Percentiles rank a stretch among this genome's conserved stretches.
Evolutionary conservation across 2,329 filamentous ascomycete genomes (phyloP).

Genomic region (Fusarium sp.): DNA sequence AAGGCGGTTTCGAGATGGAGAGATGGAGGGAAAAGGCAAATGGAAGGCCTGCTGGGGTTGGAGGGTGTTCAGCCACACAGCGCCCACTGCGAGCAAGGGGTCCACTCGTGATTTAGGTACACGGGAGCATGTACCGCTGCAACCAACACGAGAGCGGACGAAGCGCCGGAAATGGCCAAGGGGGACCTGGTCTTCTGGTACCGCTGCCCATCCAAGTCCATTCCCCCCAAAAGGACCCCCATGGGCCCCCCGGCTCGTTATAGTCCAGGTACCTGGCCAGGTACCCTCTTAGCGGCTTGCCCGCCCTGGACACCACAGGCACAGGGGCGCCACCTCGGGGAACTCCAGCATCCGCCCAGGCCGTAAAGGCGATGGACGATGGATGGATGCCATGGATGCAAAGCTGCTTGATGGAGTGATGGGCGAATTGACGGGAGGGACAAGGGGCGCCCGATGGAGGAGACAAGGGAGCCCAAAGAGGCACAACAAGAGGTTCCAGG

Average conservation of each 20-base stretch:
- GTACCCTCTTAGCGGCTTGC: constrained; percentile 12
- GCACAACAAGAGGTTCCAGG: constrained; percentile 10
- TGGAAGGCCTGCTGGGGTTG: constrained; percentile 32
- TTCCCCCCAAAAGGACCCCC: constrained; percentile 23
- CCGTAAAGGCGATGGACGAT: constrained; percentile 12
- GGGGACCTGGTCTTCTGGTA: constrained; percentile 36
- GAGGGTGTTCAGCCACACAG: constrained; percentile 45
- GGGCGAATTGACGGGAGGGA: constrained; percentile 30
- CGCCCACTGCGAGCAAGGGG: constrained; percentile 40
- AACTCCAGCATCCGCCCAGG: constrained; percentile 33
- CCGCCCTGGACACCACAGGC: constrained; percentile 27
- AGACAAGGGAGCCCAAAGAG: constrained; percentile 32
- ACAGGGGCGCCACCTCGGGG: constrained; percentile 36
- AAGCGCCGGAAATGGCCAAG: constrained; percentile 37
- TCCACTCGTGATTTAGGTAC: constrained; percentile 38
- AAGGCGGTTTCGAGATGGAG: constrained; percentile 47
- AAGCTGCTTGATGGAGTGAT: constrained; percentile 13
- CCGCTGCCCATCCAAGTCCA: constrained; percentile 33
- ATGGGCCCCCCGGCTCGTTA: constrained; percentile 4
- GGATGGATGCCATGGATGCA: constrained; percentile 25
- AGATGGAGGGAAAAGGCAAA: constrained; percentile 43
- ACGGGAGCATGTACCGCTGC: constrained; percentile 28
- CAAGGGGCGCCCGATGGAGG: constrained; percentile 28
- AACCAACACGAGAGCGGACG: constrained; percentile 28
- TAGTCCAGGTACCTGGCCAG: constrained; percentile 18